Evolutionary conservation across 108 stramenopile species (phyloP).

Genomic region (Skeletonema menzelii): DNA sequence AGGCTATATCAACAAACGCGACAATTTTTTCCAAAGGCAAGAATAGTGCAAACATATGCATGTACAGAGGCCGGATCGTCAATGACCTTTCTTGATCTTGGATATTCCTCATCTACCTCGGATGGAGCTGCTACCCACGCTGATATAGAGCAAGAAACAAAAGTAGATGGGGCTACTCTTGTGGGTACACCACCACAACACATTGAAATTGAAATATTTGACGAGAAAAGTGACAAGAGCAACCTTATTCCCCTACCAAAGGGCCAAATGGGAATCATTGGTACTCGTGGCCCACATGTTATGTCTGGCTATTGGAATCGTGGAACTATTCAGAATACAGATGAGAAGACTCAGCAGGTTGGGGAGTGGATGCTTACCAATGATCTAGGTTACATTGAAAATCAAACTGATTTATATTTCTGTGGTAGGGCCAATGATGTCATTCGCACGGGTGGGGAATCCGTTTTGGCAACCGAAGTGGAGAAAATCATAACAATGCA

Average conservation of each 20-base stretch:
- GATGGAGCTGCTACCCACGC: not conserved
- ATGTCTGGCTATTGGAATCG: conserved; percentile 93
- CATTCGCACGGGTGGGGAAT: conserved; percentile 92
- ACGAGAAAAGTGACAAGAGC: not conserved
- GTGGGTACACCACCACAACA: conserved; percentile 73
- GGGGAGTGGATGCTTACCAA: conserved; percentile 64
- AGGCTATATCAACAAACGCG: conserved; percentile 31
- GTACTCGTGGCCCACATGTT: conserved; percentile 82
- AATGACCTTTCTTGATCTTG: conserved; percentile 76
- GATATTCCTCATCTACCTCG: not conserved
- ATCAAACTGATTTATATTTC: conserved; percentile 64
- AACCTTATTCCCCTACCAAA: conserved; percentile 5
- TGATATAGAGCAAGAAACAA: not conserved
- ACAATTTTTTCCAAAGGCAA: conserved; percentile 68
- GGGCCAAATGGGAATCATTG: conserved; percentile 71
- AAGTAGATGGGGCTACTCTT: conserved; percentile 38
- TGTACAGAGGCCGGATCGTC: conserved; percentile 94
- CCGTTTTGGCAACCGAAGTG: conserved; percentile 86
- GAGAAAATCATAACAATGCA: conserved; percentile 64
- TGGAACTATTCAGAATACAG: conserved; percentile 19
- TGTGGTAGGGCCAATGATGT: conserved; percentile 79
- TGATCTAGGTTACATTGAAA: conserved; percentile 73
- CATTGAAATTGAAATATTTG: conserved; percentile 56
- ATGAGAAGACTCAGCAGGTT: not conserved
- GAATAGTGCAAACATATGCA: conserved; percentile 90